Base-by-base conservation (phyloP, 73 alveolate genomes). In the Uronychia setigera region DNA sequence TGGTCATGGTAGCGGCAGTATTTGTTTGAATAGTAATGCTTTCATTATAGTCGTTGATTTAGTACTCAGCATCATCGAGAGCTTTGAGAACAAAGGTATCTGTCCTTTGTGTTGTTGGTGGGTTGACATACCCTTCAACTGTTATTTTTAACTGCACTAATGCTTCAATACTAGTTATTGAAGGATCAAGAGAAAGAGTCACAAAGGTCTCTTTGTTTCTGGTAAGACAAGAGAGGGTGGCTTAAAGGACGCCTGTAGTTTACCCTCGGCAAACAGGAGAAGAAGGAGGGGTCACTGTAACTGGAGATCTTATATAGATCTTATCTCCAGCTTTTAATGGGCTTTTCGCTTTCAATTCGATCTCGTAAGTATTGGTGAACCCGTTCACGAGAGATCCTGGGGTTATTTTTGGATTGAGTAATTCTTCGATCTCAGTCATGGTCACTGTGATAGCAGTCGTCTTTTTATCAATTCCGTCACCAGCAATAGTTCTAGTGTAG, bases 61-160 rank as follows among this genome's bases (percentile, higher is more conserved):
- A 30, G 32, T 67, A 67, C 14, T 28, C 30, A 1, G 14, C 79
- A 1, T 60, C 58, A 33, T 81, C 81, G 5, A n/a, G 26, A 30
- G 76, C 88, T 29, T 60, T 25, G 28, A 60, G n/a, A 5, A 29
- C 0, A 1, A 81, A 11, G n/a, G 80, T 28, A 31, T 60, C 81
- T 1, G 81, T 29, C n/a, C 74, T 59, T 33, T 1, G 25, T 25
- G 88, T 81, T 35, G 80, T 81, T 29, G 88, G 35, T 1, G 88
- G 88, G 33, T 81, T 46, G 67, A 46, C 19, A 19, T 46, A 46
- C 67, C 67, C 67, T 46, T 46, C 67, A 11, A 46, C 19, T 46
- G n/a, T 46, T 11, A 46, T 46, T 19, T 46, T 46, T 46, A 46
- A 46, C n/a, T 46, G 5, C 67, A 11, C 67, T 46, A 46, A 19